Base-by-base conservation (phyloP, 768 basidiomycete genomes). In the Trametes cubensis region DNA sequence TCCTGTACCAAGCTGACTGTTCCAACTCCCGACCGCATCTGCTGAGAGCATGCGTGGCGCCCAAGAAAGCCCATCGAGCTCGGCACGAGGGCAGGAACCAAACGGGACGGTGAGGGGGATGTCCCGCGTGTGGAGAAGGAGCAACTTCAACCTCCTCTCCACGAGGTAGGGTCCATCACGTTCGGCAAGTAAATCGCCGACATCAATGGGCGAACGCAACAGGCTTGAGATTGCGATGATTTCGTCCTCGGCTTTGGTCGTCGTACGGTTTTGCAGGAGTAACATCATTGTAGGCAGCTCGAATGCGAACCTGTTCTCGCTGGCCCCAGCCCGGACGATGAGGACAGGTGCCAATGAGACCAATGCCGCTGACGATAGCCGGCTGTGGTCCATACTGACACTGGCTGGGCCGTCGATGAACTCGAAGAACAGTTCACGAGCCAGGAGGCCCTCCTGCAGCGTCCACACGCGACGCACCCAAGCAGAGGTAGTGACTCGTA, bases 391-490 rank as follows among this genome's bases (percentile, higher is more conserved):
- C 20, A 42, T 55, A 56, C 61, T 61, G 25, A 63, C 40, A 38
- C 25, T 59, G 30, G 57, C 60, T 11, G 62, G 50, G 18, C 30
- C 44, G 61, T 67, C 20, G 55, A 45, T 5, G 23, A 49, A 23
- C 15, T 20, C 25, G 30, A 58, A 63, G 50, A 20, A 48, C 14
- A 59, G 45, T 17, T 55, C 44, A 21, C 28, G 51, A 6, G 57
- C 62, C 26, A 63, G 44, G 6, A 63, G 18, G 1, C 39, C 62
- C 20, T 63, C 62, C 39, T 63, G 62, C 17, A 63, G 40, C n/a
- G 62, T 63, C 62, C 62, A 59, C 7, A 63, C 30, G 2, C 62
- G 62, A 25, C 51, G 51, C 25, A 55, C 38, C 62, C 62, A 63
- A 2, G 39, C 58, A 7, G 57, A 63, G 3, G 58, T 54, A 10